Percentiles rank a stretch among this genome's conserved stretches.
Conservation (phyloP, 306 rosid genomes). For the Myrica gale region DNA sequence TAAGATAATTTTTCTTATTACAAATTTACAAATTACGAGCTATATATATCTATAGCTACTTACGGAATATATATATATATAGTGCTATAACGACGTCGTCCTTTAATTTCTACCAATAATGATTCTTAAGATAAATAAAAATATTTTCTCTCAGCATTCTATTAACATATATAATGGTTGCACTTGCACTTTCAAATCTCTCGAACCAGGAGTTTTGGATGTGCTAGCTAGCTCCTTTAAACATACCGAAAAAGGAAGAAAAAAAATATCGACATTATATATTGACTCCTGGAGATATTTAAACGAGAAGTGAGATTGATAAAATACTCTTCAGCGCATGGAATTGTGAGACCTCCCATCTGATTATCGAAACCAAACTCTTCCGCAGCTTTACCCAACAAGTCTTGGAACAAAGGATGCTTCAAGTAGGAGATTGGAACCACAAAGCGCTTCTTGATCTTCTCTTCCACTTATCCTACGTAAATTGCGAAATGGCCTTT, state of each 20-base stretch:
- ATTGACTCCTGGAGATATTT: background rate
- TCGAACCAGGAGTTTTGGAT: too few relatives aligned
- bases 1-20: too few relatives aligned
- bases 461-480: conserved; percentile 28
- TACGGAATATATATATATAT: too few relatives aligned
- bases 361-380: conserved; percentile 44
- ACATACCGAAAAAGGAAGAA: background rate
- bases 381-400: conserved; percentile 41
- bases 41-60: too few relatives aligned
- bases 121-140: too few relatives aligned
- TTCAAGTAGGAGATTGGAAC: conserved; percentile 47
- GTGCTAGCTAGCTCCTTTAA: too few relatives aligned
- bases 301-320: conserved; percentile 35
- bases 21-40: too few relatives aligned
- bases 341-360: conserved; percentile 38
- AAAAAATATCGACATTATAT: conserved; percentile 17
- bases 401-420: conserved; percentile 38
- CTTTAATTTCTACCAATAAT: too few relatives aligned
- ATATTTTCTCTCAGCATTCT: too few relatives aligned
- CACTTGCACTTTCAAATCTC: too few relatives aligned
- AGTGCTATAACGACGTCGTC: too few relatives aligned
- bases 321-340: conserved; percentile 42
- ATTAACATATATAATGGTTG: too few relatives aligned
- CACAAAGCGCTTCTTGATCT: conserved; percentile 38
- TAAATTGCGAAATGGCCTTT: conserved; percentile 50